phyloP scores from a whole-genome alignment of 306 rosid species.

The Ceratonia siliqua region DNA sequence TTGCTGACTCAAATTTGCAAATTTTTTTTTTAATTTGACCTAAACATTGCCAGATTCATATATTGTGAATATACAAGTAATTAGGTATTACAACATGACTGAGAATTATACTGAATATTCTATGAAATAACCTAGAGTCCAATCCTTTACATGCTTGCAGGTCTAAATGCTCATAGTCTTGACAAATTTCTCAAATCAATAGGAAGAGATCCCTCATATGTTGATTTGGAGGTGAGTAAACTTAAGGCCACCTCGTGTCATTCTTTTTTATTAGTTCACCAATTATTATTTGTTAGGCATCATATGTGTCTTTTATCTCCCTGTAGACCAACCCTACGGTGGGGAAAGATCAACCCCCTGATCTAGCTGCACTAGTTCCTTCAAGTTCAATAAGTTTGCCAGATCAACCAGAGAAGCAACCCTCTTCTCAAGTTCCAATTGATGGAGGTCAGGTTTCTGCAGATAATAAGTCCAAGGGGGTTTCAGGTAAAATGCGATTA shows the following conservation, averaged over 20 bases:
- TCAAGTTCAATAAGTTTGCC: conserved; percentile 52
- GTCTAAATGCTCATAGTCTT: conserved; percentile 60
- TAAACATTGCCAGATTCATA: neutral
- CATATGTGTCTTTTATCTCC: conserved; percentile 12
- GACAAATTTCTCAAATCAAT: conserved; percentile 80
- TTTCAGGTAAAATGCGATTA: conserved; percentile 48
- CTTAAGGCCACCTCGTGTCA: conserved; percentile 19
- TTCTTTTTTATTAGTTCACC: neutral
- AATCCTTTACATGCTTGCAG: conserved; percentile 47
- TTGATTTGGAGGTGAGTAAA: conserved; percentile 88
- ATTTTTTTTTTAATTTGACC: neutral
- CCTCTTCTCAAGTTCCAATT: conserved; percentile 45
- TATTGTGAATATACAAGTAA: neutral
- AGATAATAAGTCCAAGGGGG: conserved; percentile 34
- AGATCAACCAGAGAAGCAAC: conserved; percentile 55
- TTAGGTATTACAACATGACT: neutral
- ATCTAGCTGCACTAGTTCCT: conserved; percentile 84
- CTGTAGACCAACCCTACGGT: conserved; percentile 81
- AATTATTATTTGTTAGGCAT: conserved; percentile 6
- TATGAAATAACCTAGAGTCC: neutral
- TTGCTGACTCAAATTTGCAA: neutral
- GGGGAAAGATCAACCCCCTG: conserved; percentile 97
- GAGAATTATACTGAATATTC: neutral
- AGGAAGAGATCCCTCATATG: conserved; percentile 75
- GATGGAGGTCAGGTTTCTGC: conserved; percentile 44